Conservation (phyloP, 2,329 filamentous ascomycete species). For the Bipolaris oryzae region DNA sequence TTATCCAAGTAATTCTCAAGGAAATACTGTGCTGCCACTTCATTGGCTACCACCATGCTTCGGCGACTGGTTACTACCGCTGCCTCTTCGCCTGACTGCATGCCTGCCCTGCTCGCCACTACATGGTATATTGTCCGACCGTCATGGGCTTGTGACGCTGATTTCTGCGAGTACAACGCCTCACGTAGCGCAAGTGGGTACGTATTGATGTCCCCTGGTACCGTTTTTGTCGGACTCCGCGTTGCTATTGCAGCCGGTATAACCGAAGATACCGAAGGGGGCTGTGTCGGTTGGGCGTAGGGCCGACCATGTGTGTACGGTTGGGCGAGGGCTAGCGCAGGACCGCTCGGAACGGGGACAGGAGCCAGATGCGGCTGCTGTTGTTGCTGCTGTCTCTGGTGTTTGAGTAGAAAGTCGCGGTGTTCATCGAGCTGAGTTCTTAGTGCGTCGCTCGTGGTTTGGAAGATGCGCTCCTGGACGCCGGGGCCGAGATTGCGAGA, state of each 20-base stretch:
- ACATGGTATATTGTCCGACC: conserved; percentile 7
- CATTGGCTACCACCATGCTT: conserved; percentile 8
- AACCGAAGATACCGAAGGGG: conserved; percentile 13
- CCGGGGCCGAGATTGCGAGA: conserved; percentile 31
- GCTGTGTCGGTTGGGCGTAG: conserved; percentile 10
- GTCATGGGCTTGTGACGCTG: conserved; percentile 1
- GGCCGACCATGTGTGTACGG: conserved; percentile 1
- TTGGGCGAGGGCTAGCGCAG: not conserved
- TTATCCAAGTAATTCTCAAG: conserved; percentile 8
- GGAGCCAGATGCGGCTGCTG: conserved; percentile 15
- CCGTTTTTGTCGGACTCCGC: conserved; percentile 4
- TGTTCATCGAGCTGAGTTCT: conserved; percentile 29
- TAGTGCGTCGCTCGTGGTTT: conserved; percentile 27
- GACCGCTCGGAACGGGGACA: conserved; percentile 11
- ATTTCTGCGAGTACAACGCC: conserved; percentile 13
- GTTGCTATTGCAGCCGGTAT: conserved; percentile 8
- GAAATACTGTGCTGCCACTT: conserved; percentile 13
- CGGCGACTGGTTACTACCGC: not conserved
- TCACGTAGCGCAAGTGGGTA: conserved; percentile 20
- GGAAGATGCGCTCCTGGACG: conserved; percentile 28
- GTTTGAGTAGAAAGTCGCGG: conserved; percentile 24
- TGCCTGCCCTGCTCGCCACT: conserved; percentile 1
- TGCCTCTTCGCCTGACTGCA: conserved; percentile 3
- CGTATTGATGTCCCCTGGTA: conserved; percentile 15
- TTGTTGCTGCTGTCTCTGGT: conserved; percentile 16